Conservation (phyloP, 2,329 filamentous ascomycete genomes). For the Mycosphaerella sp. region DNA sequence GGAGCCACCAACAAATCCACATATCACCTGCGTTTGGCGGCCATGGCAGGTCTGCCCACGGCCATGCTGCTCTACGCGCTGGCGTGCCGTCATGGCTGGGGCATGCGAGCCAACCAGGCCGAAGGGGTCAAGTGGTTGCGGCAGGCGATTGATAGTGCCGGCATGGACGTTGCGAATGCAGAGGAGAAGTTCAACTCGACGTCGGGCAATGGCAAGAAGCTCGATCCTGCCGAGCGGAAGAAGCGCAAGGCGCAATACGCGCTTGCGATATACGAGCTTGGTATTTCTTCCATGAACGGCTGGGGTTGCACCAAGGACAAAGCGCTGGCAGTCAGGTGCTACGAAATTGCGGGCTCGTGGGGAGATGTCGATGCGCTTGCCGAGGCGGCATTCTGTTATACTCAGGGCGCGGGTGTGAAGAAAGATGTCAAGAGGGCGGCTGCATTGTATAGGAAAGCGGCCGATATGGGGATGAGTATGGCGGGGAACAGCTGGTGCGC, state of each 20-base stretch:
- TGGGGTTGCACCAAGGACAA: slow-evolving; percentile 97
- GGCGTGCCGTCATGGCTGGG: slow-evolving; percentile 94
- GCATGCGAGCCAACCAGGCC: slow-evolving; percentile 83
- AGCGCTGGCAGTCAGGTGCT: slow-evolving; percentile 77
- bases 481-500: slow-evolving; percentile 92
- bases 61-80: slow-evolving; percentile 95
- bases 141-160: slow-evolving; percentile 82
- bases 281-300: slow-evolving; percentile 94
- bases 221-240: slow-evolving; percentile 56
- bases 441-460: slow-evolving; percentile 81
- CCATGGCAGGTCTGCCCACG: slow-evolving; percentile 76
- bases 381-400: slow-evolving; percentile 94
- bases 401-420: slow-evolving; percentile 85
- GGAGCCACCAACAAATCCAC: slow-evolving; percentile 89
- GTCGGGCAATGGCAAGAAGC: slow-evolving; percentile 14
- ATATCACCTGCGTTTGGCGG: slow-evolving; percentile 87
- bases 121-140: slow-evolving; percentile 91
- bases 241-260: slow-evolving; percentile 89
- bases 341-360: slow-evolving; percentile 94
- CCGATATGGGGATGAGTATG: slow-evolving; percentile 93
- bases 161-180: slow-evolving; percentile 68
- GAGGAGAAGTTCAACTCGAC: slow-evolving; percentile 19
- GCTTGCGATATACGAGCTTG: slow-evolving; percentile 90
- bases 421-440: slow-evolving; percentile 95
- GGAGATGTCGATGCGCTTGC: slow-evolving; percentile 90